These are phyloP conservation scores for Dioscorea alata DNA, from an alignment of 106 monocot genomes.

Conservation along the genomic window DNA sequence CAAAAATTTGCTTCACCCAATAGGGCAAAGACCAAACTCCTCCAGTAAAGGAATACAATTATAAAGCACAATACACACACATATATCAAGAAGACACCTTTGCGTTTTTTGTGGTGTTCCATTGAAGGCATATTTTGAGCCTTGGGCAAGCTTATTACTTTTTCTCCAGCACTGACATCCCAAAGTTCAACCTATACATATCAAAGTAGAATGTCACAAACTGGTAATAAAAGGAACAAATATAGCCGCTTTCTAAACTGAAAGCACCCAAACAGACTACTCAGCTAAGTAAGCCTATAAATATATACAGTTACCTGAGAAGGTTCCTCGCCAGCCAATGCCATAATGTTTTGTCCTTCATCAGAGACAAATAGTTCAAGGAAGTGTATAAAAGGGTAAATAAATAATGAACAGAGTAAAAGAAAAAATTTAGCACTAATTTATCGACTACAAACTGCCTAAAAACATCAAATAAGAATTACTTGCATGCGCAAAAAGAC, in stretches of 20 bases:
- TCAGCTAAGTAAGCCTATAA: not conserved
- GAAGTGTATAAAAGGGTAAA: too few species aligned
- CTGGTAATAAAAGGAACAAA: too few species aligned
- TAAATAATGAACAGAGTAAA: too few species aligned
- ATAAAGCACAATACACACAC: too few species aligned
- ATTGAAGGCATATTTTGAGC: slow-evolving; percentile 9
- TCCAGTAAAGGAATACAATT: not conserved
- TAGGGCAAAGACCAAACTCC: not conserved
- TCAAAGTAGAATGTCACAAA: not conserved
- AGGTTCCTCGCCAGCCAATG: slow-evolving; percentile 70
- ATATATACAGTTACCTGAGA: slow-evolving; percentile 44
- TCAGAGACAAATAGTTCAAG: too few species aligned
- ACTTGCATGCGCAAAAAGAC: too few species aligned
- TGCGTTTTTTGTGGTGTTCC: slow-evolving; percentile 29
- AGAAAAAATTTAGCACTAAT: too few species aligned
- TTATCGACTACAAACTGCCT: too few species aligned
- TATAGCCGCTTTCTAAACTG: too few species aligned
- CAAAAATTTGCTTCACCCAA: too few species aligned
- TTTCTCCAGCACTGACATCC: slow-evolving; percentile 58
- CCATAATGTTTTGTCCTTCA: slow-evolving; percentile 35
- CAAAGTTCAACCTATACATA: slow-evolving; percentile 73
- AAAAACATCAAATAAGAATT: too few species aligned
- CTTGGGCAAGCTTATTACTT: slow-evolving; percentile 47
- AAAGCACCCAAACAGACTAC: too few species aligned
- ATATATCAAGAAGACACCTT: slow-evolving; percentile 34